phyloP scores from a whole-genome alignment of 176 grass and related monocot species.

The Zoysia japonica region DNA sequence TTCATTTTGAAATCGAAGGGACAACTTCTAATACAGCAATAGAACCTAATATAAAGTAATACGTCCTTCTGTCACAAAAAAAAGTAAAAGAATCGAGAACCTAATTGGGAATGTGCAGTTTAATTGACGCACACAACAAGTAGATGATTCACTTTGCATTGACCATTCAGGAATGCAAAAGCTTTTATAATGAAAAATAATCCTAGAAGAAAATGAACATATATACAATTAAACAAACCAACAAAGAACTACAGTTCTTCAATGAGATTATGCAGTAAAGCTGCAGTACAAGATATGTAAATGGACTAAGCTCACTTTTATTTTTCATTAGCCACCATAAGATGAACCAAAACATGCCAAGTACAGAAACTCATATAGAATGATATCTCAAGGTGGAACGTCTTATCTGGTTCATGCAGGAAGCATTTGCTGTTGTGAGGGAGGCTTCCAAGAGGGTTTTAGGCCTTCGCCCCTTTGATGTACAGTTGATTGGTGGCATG shows the following conservation, averaged over 20 bases:
- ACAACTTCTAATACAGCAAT: background rate
- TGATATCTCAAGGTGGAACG: constrained; percentile 19
- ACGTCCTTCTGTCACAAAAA: too few relatives aligned
- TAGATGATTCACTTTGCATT: constrained; percentile 10
- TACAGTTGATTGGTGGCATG: constrained; percentile 86
- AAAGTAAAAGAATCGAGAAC: too few relatives aligned
- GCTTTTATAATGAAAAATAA: background rate
- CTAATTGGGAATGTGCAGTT: background rate
- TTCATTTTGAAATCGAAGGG: background rate
- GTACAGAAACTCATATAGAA: background rate
- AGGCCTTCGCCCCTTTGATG: constrained; percentile 93
- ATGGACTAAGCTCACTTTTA: background rate
- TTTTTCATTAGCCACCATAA: constrained; percentile 28
- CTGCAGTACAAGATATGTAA: background rate
- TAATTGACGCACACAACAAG: background rate
- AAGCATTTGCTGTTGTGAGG: constrained; percentile 95
- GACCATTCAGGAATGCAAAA: background rate
- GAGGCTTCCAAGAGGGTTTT: constrained; percentile 96
- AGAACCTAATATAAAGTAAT: background rate
- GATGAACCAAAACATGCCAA: constrained; percentile 12
- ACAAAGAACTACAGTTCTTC: background rate
- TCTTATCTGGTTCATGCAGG: constrained; percentile 44
- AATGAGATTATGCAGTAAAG: background rate
- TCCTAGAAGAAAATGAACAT: background rate
- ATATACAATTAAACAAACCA: constrained; percentile 5